phyloP scores from a whole-genome alignment of 495 filamentous ascomycete species.

The Hypoxylon crocopeplum region DNA sequence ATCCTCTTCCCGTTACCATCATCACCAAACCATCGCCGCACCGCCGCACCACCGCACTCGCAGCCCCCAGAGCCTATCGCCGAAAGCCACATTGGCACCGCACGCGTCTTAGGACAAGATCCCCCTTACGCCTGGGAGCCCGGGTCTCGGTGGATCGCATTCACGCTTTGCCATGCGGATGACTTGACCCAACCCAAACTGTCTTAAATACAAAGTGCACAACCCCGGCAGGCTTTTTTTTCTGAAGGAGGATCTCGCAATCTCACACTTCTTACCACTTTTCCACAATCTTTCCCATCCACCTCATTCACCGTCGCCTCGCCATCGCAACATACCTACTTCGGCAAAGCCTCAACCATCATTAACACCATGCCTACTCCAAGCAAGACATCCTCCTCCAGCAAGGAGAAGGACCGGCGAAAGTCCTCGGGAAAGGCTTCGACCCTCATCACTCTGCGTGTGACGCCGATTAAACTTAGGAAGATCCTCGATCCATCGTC shows the following conservation, averaged over 20 bases:
- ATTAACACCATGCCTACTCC: constrained; percentile 46
- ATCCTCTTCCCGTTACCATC: not conserved
- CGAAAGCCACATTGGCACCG: constrained; percentile 10
- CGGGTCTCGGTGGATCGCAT: constrained; percentile 36
- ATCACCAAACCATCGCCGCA: not conserved
- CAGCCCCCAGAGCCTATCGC: not conserved
- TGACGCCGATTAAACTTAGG: constrained; percentile 47
- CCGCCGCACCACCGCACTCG: not conserved
- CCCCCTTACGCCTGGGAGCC: constrained; percentile 4
- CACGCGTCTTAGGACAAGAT: constrained; percentile 10
- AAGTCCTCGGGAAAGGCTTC: constrained; percentile 45
- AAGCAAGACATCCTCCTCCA: constrained; percentile 47
- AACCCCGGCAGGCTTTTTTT: constrained; percentile 26
- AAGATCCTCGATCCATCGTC: constrained; percentile 52
- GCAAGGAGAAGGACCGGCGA: constrained; percentile 59
- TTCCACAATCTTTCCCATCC: constrained; percentile 11
- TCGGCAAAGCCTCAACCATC: constrained; percentile 20
- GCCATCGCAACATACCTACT: not conserved
- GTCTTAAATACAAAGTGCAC: constrained; percentile 34
- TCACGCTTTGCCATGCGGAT: constrained; percentile 38
- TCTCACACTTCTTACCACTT: constrained; percentile 14
- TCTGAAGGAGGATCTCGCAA: constrained; percentile 14
- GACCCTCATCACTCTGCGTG: constrained; percentile 47
- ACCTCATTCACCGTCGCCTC: constrained; percentile 12
- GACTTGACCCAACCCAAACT: constrained; percentile 34